phyloP scores from a whole-genome alignment of 176 grass and related monocot genomes.

The Tuctoria greenei region DNA sequence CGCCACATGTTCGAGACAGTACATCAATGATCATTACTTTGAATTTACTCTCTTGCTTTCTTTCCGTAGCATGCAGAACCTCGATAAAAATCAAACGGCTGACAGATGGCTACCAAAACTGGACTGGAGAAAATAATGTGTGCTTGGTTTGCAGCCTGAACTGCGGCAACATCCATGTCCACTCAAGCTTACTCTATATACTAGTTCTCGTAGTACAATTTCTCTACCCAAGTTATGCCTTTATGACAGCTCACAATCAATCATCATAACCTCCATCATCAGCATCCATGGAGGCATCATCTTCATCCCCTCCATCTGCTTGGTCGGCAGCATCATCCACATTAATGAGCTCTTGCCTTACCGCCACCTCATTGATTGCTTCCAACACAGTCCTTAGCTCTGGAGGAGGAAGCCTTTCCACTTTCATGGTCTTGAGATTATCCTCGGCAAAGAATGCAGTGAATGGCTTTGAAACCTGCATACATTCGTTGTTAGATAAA shows the following conservation, averaged over 20 bases:
- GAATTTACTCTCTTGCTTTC: background rate
- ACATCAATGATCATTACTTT: background rate
- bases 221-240: background rate
- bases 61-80: background rate
- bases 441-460: constrained; percentile 61
- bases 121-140: background rate
- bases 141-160: background rate
- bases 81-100: background rate
- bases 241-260: background rate
- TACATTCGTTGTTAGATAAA: constrained; percentile 1
- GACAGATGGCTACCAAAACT: background rate
- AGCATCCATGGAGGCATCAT: constrained; percentile 52
- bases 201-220: constrained; percentile 5
- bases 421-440: constrained; percentile 60
- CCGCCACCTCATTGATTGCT: constrained; percentile 41
- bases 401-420: constrained; percentile 36
- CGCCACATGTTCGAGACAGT: background rate
- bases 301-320: constrained; percentile 44
- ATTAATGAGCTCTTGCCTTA: constrained; percentile 40
- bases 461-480: constrained; percentile 76
- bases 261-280: constrained; percentile 60
- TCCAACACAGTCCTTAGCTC: constrained; percentile 23
- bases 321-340: constrained; percentile 48
- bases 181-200: constrained; percentile 20
- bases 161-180: background rate